A percentile compares a stretch with the other conserved stretches of the same genome.
Evolutionary conservation across 2,329 filamentous ascomycete species (phyloP).

Genomic region (Lachnellula arida): DNA sequence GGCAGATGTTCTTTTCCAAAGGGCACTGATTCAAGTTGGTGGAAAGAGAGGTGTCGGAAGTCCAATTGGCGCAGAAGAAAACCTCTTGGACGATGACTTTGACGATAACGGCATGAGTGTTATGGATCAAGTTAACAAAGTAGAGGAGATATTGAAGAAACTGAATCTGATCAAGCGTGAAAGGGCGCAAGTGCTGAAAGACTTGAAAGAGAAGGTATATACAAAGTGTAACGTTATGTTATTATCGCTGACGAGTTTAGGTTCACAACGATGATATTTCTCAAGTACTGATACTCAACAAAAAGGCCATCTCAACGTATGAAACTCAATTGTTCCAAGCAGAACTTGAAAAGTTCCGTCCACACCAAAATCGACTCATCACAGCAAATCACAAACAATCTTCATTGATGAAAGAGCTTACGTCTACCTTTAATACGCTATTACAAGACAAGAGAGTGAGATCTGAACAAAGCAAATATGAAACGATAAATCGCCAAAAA

Average conservation of each 20-base stretch:
- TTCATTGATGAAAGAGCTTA: slow-evolving; percentile 90
- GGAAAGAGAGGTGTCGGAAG: slow-evolving; percentile 53
- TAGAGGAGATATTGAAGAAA: slow-evolving; percentile 89
- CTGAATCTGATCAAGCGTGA: slow-evolving; percentile 90
- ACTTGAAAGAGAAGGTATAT: slow-evolving; percentile 91
- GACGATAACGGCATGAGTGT: slow-evolving; percentile 76
- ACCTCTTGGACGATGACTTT: slow-evolving; percentile 87
- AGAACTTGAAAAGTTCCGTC: slow-evolving; percentile 94
- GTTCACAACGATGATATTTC: slow-evolving; percentile 96
- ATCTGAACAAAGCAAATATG: slow-evolving; percentile 92
- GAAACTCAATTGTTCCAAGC: slow-evolving; percentile 90
- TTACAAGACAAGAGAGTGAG: slow-evolving; percentile 92
- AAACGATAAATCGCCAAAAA: slow-evolving; percentile 77
- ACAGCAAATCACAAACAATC: slow-evolving; percentile 96
- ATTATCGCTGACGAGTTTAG: slow-evolving; percentile 42
- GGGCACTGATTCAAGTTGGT: slow-evolving; percentile 75
- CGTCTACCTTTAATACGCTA: slow-evolving; percentile 77
- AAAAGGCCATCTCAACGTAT: slow-evolving; percentile 90
- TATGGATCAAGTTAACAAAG: slow-evolving; percentile 78
- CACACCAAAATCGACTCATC: slow-evolving; percentile 83
- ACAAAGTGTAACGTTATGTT: not conserved
- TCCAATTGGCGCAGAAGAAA: slow-evolving; percentile 59
- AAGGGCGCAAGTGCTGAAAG: slow-evolving; percentile 85
- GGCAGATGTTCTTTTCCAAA: slow-evolving; percentile 83
- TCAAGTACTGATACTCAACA: slow-evolving; percentile 94